These are phyloP conservation scores for Senna siamea DNA, from an alignment of 306 rosid species.

Conservation along the genomic window DNA sequence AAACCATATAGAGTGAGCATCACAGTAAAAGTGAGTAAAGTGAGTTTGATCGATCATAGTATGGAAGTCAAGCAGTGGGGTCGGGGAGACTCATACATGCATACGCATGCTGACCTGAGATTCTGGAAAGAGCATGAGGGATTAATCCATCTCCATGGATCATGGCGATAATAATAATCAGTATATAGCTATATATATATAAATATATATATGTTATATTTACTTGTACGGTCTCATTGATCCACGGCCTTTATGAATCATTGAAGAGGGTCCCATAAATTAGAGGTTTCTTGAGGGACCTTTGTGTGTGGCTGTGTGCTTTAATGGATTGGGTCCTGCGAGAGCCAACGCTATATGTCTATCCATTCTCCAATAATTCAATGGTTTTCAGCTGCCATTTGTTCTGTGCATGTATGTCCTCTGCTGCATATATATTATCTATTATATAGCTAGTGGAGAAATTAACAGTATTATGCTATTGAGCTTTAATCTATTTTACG, in stretches of 20 bases:
- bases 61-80: too few species aligned
- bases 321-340: background rate
- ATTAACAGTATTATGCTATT: too few species aligned
- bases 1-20: background rate
- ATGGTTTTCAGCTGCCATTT: background rate
- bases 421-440: too few species aligned
- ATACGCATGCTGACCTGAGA: background rate
- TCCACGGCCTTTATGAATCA: background rate
- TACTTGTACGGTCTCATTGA: background rate
- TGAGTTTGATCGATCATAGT: background rate
- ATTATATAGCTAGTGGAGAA: too few species aligned
- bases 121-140: too few species aligned
- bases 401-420: background rate
- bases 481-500: background rate
- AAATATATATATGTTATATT: background rate
- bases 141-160: too few species aligned
- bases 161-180: too few species aligned
- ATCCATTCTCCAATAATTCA: background rate
- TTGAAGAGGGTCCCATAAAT: background rate
- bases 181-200: too few species aligned
- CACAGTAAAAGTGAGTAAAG: background rate
- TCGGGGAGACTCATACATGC: too few species aligned
- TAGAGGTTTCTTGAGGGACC: constrained; percentile 1
- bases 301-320: background rate
- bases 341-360: background rate